Base-by-base conservation (phyloP, 371 early-diverging fungal species). In the Apophysomyces ossiformis region DNA sequence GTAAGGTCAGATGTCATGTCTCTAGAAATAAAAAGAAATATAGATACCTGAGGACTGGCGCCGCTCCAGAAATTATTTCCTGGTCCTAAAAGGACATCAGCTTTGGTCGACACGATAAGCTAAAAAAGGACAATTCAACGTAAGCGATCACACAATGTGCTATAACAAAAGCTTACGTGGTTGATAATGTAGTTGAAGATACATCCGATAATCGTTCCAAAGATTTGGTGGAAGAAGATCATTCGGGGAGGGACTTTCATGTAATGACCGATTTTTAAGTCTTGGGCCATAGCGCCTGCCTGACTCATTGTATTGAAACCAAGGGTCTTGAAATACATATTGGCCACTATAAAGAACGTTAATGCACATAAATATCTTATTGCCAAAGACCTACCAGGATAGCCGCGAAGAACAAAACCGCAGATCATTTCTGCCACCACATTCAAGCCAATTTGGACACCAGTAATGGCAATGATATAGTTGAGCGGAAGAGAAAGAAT, bases 251-350 rank as follows among this genome's bases (percentile, higher is more conserved):
- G 91, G 0, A 91, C 85, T 73, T 92, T 92, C 77, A 92, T 85
- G 69, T 92, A 92, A 46, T 89, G 87, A 13, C 90, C 91, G 37
- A 91, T 79, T 61, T 91, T 91, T 44, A 89, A 82, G 69, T 90
- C 90, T 9, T 67, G 61, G 0, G 84, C 83, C 72, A 87, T 78
- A 16, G 67, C 16, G 35, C 85, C 78, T 1, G 87, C 84, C 71
- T 88, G 86, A 11, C 59, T 67, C 70, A 88, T 64, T 5, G 88
- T 83, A 57, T 82, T 81, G 61, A 76, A 82, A 5, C 90, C 88
- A 26, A 85, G 64, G 0, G 74, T 78, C 68, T 80, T 81, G 66
- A 84, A 83, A 54, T 79, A 81, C 77, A 81, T 78, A 73, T 79
- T 79, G 37, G 90, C 92, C 45, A 91, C 83, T n/a, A 39, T 36